Conservation (phyloP, 2,329 filamentous ascomycete genomes). For the Apiospora aurea region DNA sequence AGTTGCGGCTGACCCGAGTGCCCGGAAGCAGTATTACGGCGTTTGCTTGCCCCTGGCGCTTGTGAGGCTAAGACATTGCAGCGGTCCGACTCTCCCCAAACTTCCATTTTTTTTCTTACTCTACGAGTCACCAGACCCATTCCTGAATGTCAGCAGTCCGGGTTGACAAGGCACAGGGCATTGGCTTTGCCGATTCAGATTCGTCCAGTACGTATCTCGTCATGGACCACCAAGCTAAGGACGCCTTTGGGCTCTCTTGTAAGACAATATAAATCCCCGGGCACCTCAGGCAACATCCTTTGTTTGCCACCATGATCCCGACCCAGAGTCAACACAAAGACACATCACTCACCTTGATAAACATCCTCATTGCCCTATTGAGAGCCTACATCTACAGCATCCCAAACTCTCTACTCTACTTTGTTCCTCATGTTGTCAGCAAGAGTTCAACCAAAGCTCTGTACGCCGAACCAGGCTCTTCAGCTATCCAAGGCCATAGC, state of each 20-base stretch:
- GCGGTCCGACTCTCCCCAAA: not conserved
- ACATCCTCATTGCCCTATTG: not conserved
- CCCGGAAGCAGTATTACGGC: not conserved
- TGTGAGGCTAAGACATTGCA: conserved; percentile 8
- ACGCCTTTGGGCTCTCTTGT: not conserved
- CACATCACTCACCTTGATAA: not conserved
- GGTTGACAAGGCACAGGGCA: not conserved
- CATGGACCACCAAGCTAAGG: conserved; percentile 9
- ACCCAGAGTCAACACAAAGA: conserved; percentile 9
- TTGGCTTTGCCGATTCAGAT: not conserved
- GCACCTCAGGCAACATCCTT: conserved; percentile 22
- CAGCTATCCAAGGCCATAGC: conserved; percentile 38
- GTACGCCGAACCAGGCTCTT: conserved; percentile 40
- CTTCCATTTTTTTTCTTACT: conserved; percentile 1
- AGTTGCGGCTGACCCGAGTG: not conserved
- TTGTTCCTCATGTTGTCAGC: conserved; percentile 39
- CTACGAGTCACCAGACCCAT: not conserved
- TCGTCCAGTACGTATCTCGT: not conserved
- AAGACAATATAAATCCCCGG: conserved; percentile 12
- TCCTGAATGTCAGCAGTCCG: not conserved
- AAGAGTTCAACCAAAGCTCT: conserved; percentile 40
- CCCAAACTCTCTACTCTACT: conserved; percentile 19
- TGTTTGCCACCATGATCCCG: not conserved
- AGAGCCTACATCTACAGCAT: conserved; percentile 23
- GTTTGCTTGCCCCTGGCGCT: conserved; percentile 16